Evolutionary conservation across 2,329 filamentous ascomycete genomes (phyloP).

Genomic region (Erysiphe pulchra): DNA sequence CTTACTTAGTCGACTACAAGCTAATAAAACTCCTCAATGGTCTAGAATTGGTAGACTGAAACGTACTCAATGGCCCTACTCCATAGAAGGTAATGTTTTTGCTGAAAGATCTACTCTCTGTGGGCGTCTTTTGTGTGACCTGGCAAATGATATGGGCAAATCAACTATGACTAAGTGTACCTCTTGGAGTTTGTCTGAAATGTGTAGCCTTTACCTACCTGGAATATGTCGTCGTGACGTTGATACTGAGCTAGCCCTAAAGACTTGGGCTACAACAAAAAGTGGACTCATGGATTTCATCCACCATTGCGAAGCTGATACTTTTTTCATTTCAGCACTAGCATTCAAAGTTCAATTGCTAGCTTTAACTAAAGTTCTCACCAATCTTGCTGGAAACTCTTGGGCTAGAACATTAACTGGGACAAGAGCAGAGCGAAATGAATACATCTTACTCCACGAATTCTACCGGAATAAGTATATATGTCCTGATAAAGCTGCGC

Average conservation of each 20-base stretch:
- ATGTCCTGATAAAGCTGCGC: slow-evolving; percentile 78
- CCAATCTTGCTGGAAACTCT: slow-evolving; percentile 89
- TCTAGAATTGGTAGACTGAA: slow-evolving; percentile 74
- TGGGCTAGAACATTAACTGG: slow-evolving; percentile 92
- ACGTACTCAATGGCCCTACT: slow-evolving; percentile 65
- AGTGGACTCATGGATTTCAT: slow-evolving; percentile 82
- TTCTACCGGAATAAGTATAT: slow-evolving; percentile 96
- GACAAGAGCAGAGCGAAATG: slow-evolving; percentile 89
- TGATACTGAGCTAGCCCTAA: slow-evolving; percentile 68
- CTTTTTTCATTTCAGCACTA: slow-evolving; percentile 81
- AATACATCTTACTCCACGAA: slow-evolving; percentile 95
- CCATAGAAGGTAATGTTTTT: slow-evolving; percentile 72
- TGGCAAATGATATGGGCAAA: slow-evolving; percentile 91
- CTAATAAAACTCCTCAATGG: slow-evolving; percentile 85
- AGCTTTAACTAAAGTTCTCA: slow-evolving; percentile 79
- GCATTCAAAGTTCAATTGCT: slow-evolving; percentile 77
- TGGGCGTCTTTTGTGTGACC: slow-evolving; percentile 73
- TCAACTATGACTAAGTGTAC: slow-evolving; percentile 93
- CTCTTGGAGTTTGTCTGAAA: slow-evolving; percentile 93
- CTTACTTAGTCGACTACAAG: slow-evolving; percentile 59
- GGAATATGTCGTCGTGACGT: slow-evolving; percentile 44
- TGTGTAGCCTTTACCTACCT: slow-evolving; percentile 75
- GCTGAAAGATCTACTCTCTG: slow-evolving; percentile 74
- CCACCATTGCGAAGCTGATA: slow-evolving; percentile 82
- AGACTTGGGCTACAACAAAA: slow-evolving; percentile 62